Base-by-base conservation (phyloP, 306 rosid species). In the Hippophae rhamnoides region DNA sequence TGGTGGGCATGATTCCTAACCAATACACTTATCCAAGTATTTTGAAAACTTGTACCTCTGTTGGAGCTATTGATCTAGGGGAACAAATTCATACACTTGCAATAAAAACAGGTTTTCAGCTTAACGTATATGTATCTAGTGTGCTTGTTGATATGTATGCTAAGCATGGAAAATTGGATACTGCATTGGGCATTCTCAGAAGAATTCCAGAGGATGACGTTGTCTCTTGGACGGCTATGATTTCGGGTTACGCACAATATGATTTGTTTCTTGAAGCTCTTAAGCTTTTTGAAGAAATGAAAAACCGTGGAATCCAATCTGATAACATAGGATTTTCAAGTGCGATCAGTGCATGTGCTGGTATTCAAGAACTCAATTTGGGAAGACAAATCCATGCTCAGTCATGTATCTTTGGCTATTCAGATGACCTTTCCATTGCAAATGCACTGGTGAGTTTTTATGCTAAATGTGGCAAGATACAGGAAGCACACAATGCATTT, bases 141-240 rank as follows among this genome's bases (percentile, higher is more conserved):
- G 90, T 86, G 63, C 95, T 90, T 47, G 84, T 86, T 42, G 95
- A 90, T 74, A 80, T 90, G 97, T 84, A 86, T 77, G 86, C 90
- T 53, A 86, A 90, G 74, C 86, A 63, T 61, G 88, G 94, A 75
- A 74, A 82, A 66, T 57, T 90, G 49, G 82, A 78, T 58, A 64
- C 71, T 65, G 97, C 94, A 43, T 72, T 80, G 51, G 58, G 69
- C 64, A 84, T 90, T 48, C 86, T 80, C 52, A 77, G 79, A 66
- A 66, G 84, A 66, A 68, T 80, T 41, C 65, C 73, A 62, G 88
- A 79, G 48, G 67, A 84, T 1, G 97, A 90, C 52, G 78, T 82
- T 55, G 89, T 86, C 59, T 82, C 94, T 2, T 86, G 97, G 94
- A 86, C 97, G 58, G 88, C 97, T 56, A 84, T 89, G 97, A 77